Conservation (phyloP, 2,329 filamentous ascomycete species). For the Colletotrichum tamarilloi region DNA sequence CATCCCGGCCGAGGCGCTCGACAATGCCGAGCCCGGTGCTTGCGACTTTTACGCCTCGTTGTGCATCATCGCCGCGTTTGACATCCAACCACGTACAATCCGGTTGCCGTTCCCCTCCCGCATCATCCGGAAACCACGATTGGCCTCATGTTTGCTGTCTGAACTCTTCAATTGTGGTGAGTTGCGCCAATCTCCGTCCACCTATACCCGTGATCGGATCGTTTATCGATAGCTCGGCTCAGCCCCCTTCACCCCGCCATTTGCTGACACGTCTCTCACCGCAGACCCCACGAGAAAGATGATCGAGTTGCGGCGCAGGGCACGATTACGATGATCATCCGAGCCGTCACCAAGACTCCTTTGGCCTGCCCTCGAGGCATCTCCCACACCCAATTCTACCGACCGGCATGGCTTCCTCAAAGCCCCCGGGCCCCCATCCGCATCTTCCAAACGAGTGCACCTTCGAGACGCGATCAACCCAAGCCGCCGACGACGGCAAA, state of each 20-base stretch:
- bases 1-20: slow-evolving; percentile 29
- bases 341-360: slow-evolving; percentile 33
- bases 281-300: slow-evolving; percentile 23
- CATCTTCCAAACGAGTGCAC: slow-evolving; percentile 35
- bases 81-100: not conserved
- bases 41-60: slow-evolving; percentile 17
- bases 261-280: slow-evolving; percentile 2
- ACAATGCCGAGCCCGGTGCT: slow-evolving; percentile 25
- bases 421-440: slow-evolving; percentile 30
- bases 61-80: slow-evolving; percentile 2
- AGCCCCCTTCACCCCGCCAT: not conserved
- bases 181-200: not conserved
- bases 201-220: not conserved
- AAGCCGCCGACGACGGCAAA: slow-evolving; percentile 12
- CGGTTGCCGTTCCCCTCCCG: not conserved
- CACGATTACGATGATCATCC: slow-evolving; percentile 35
- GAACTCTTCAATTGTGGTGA: not conserved
- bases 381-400: slow-evolving; percentile 4
- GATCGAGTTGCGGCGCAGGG: slow-evolving; percentile 28
- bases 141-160: not conserved
- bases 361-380: slow-evolving; percentile 31
- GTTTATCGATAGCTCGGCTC: slow-evolving; percentile 11
- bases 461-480: slow-evolving; percentile 17
- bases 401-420: slow-evolving; percentile 34
- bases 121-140: not conserved